A percentile compares a stretch with the other conserved stretches of the same genome.
phyloP scores from a whole-genome alignment of 805 yeast species.

The Scheffersomyces ergatensis region DNA sequence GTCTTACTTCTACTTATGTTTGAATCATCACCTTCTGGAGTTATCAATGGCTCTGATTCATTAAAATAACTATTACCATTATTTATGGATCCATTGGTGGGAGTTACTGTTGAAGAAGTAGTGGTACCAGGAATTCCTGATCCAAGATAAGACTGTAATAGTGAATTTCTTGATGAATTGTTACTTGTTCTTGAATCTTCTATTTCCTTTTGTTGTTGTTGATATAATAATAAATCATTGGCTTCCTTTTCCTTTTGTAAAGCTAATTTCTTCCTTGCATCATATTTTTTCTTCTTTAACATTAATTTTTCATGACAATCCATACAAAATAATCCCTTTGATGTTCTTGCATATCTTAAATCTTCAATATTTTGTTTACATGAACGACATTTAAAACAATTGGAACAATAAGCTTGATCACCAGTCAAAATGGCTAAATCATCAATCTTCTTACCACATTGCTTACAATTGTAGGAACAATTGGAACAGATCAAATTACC shows the following conservation, averaged over 20 bases:
- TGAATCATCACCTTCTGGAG: slow-evolving; percentile 1
- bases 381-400: slow-evolving; percentile 85
- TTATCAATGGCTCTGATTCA: not conserved
- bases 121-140: too few relatives aligned
- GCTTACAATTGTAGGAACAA: slow-evolving; percentile 87
- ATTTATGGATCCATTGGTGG: not conserved
- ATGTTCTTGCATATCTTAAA: slow-evolving; percentile 85
- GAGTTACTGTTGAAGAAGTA: not conserved
- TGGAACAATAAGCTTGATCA: slow-evolving; percentile 89
- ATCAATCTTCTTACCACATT: slow-evolving; percentile 82
- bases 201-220: slow-evolving; percentile 4
- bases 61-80: too few relatives aligned
- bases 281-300: slow-evolving; percentile 70
- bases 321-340: slow-evolving; percentile 92
- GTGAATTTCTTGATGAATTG: slow-evolving; percentile 1
- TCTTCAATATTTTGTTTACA: slow-evolving; percentile 87
- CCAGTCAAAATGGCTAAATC: slow-evolving; percentile 94
- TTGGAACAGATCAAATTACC: slow-evolving; percentile 87
- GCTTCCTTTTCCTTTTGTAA: slow-evolving; percentile 21
- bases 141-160: slow-evolving; percentile 1
- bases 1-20: slow-evolving; percentile 9
- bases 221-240: not conserved
- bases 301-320: slow-evolving; percentile 81
- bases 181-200: not conserved
- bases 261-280: slow-evolving; percentile 39